Evolutionary conservation across 495 filamentous ascomycete species (phyloP).

Genomic region (Penicillium canariense): DNA sequence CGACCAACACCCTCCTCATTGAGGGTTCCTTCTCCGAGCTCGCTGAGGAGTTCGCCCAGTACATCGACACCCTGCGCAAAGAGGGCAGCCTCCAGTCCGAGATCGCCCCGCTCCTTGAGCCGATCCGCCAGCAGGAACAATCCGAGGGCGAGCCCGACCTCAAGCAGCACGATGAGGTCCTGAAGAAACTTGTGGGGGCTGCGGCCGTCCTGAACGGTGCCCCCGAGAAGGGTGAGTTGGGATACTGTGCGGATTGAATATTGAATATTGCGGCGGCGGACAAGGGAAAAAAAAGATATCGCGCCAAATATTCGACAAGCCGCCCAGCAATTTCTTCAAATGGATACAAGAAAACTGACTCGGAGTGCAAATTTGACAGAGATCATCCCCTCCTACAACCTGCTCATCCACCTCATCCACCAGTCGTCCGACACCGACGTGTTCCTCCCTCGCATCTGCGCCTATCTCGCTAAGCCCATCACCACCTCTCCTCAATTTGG

Average conservation of each 20-base stretch:
- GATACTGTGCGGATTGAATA: background rate
- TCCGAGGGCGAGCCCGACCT: slow-evolving; percentile 41
- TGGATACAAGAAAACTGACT: slow-evolving; percentile 11
- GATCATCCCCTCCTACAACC: slow-evolving; percentile 91
- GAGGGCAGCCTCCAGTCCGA: slow-evolving; percentile 62
- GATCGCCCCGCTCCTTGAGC: slow-evolving; percentile 66
- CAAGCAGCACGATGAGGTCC: slow-evolving; percentile 76
- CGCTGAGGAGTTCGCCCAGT: slow-evolving; percentile 82
- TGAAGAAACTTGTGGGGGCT: slow-evolving; percentile 82
- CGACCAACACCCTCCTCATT: slow-evolving; percentile 70
- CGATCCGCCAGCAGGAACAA: slow-evolving; percentile 52
- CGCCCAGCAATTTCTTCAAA: background rate
- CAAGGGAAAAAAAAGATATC: slow-evolving; percentile 23
- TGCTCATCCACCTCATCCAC: slow-evolving; percentile 86
- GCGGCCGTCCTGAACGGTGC: slow-evolving; percentile 70
- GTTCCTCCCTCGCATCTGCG: slow-evolving; percentile 83
- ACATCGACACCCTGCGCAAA: slow-evolving; percentile 66
- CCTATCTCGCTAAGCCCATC: slow-evolving; percentile 82
- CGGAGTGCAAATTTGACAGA: slow-evolving; percentile 48
- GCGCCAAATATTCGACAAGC: slow-evolving; percentile 14
- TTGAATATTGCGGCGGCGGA: background rate
- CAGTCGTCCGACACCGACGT: slow-evolving; percentile 78
- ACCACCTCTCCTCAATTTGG: slow-evolving; percentile 81
- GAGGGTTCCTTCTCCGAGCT: slow-evolving; percentile 89
- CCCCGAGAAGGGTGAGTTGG: slow-evolving; percentile 74